Evolutionary conservation across 345 rosid species (phyloP).

Genomic region (Aegle marmelos): DNA sequence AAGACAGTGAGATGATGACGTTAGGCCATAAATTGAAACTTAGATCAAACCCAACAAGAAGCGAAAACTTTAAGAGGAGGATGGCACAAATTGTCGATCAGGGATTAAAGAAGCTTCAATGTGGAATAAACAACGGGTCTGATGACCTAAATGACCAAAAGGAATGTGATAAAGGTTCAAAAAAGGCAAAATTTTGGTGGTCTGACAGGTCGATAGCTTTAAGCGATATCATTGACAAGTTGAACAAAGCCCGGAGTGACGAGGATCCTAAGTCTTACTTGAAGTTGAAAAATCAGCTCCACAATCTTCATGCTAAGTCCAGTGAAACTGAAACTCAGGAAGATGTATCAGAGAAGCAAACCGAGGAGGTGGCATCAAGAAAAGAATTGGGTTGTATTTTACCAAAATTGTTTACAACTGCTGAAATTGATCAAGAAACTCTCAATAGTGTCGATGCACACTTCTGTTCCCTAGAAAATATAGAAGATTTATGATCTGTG

Average conservation of each 20-base stretch:
- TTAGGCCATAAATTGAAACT: conserved; percentile 48
- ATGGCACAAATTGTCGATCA: conserved; percentile 50
- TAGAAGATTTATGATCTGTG: conserved; percentile 39
- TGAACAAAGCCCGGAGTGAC: conserved; percentile 74
- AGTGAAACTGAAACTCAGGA: conserved; percentile 21
- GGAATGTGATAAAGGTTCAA: conserved; percentile 29
- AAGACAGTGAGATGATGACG: conserved; percentile 23
- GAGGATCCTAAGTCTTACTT: conserved; percentile 74
- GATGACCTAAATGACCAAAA: conserved; percentile 27
- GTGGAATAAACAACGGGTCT: conserved; percentile 18
- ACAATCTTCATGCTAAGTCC: conserved; percentile 10
- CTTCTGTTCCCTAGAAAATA: conserved; percentile 49
- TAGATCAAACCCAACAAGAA: conserved; percentile 45
- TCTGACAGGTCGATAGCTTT: conserved; percentile 50
- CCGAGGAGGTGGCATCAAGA: conserved; percentile 17
- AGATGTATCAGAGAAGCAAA: conserved; percentile 18
- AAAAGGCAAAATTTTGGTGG: conserved; percentile 31
- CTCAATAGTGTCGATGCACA: conserved; percentile 40
- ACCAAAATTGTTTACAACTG: conserved; percentile 37
- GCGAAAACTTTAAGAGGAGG: conserved; percentile 53
- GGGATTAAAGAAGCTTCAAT: conserved; percentile 58
- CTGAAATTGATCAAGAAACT: conserved; percentile 59
- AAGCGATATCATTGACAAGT: conserved; percentile 59
- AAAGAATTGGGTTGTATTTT: conserved; percentile 23
- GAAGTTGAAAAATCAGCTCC: conserved; percentile 59